Evolutionary conservation across 169 alveolate genomes (phyloP), one percentile per base, ranked within the genome.

Genomic region (Cryptosporidium ubiquitum): DNA sequence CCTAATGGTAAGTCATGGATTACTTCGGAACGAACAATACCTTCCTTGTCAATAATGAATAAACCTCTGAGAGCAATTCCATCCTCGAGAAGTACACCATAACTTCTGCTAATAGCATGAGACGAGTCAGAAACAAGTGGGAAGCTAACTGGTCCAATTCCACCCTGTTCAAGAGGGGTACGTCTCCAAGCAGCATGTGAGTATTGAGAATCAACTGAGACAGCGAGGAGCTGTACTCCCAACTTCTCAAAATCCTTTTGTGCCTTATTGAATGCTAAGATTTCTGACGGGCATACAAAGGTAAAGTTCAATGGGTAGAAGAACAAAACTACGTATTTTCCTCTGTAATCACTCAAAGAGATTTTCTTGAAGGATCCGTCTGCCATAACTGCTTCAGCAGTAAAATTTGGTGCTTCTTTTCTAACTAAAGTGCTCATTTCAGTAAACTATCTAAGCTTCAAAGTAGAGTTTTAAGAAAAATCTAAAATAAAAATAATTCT

Each of bases 231-330:
- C 89, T 96, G 97, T 44, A 94, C 96, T 85, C 95, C 94, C 69
- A 95, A 91, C 91, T 95, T 96, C 91, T 96, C 97, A 95, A 98
- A 98, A 60, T 96, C 97, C 35, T 96, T 95, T 16, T 96, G 92
- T 23, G 97, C 95, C 58, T 96, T 97, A 91, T 96, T 94, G 94
- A 97, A 98, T 37, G 98, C 98, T 69, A 97, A 93, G 70, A 98
- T 98, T 94, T 99, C 99, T 42, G 99, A 97, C 37, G 99, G 99
- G 94, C 99, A 99, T 31, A 99, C 99, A 84, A 98, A 99, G 47
- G 99, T 99, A 94, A 99, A 99, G 92, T 99, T 99, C 84, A 98
- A 93, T 29, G 99, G 99, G 93, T 99, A 99, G 96, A 98, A 98
- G 97, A 98, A 99, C 37, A 99, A 94, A 49, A 98, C 96, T 3